Base-by-base conservation (phyloP, 73 alveolate genomes). In the Paramecium caudatum region DNA sequence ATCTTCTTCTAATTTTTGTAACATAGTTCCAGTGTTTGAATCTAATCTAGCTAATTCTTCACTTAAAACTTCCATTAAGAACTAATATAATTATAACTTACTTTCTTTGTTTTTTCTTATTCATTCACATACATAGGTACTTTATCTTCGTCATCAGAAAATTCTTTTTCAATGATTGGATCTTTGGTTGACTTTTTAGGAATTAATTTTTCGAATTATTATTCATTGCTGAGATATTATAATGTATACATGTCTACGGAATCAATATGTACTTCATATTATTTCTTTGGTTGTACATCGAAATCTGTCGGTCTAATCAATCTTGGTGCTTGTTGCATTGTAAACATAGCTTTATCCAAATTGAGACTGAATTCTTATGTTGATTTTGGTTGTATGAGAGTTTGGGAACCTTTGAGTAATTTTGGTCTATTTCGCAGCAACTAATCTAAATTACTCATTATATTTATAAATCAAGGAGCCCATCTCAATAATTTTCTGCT, bases 281-380 rank as follows among this genome's bases (percentile, higher is more conserved):
- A n/a, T 23, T 55, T 49, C 70, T 55, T 23, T 21, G 23, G 23
- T 19, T 55, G 16, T 17, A 55, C 43, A 55, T 55, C 30, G 6
- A 55, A 10, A 27, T 55, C 80, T 10, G 23, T 55, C 0, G 80
- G 80, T 23, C 23, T 43, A 1, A 55, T 55, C 32, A 55, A 55
- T 23, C 80, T 55, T 6, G 80, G 80, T 19, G 80, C 80, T 55
- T 37, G 80, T 21, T 55, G 21, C 80, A 55, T 23, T 5, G 80
- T 55, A 55, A 49, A 55, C 30, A 55, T 27, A 27, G 80, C 80
- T 23, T 55, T 55, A 23, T 55, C 80, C 7, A 55, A 55, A 55
- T 55, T 55, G 4, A 55, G 17, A 55, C 80, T 55, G 30, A 55
- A 55, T 7, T 55, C 80, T 19, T 17, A 12, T 55, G 80, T 55